Evolutionary conservation across 345 rosid species (phyloP), one percentile per base, ranked within the genome.

Genomic region (Heritiera fomes): DNA sequence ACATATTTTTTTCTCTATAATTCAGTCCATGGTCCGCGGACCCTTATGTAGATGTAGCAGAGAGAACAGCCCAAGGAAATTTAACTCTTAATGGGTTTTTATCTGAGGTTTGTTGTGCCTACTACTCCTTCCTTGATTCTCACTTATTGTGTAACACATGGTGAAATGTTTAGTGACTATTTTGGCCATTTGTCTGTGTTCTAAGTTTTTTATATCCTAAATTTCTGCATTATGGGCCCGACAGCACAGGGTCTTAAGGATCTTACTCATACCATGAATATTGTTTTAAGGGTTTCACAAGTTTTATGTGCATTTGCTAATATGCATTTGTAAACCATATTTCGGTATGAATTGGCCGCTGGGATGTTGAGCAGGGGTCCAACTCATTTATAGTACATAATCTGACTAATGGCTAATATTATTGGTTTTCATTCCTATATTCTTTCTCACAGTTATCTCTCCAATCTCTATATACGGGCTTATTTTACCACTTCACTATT

Each of bases 21-120:
- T 84, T 85, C 90, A 93, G 97, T 83, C 98, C 98, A 50, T 93
- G 94, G 97, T 62, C 45, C 80, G 87, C 78, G 71, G 87, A 81
- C 77, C 92, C 97, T 34, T 93, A 88, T 64, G 84, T 84, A 82
- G 87, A 88, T 85, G 93, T 91, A 55, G 87, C 85, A 78, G 98
- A 90, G 88, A 91, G 85, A 84, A 87, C 92, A 45, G n/a, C 86
- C 13, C 75, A 60, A 55, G 93, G 97, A 75, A 84, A 83, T 86
- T 85, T 91, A 78, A 89, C 92, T 74, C 84, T 89, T 60, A 86
- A 81, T 41, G 94, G 93, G 49, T 93, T 93, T 68, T 83, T 93
- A 34, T 87, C 97, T 40, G 84, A 86, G 94, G 94, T 91, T 53
- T 78, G 91, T 86, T 52, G 78, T 78, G 72, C 74, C 78, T 28